phyloP scores from a whole-genome alignment of 371 early-diverging fungal species.

The Conidiobolus incongruus region DNA sequence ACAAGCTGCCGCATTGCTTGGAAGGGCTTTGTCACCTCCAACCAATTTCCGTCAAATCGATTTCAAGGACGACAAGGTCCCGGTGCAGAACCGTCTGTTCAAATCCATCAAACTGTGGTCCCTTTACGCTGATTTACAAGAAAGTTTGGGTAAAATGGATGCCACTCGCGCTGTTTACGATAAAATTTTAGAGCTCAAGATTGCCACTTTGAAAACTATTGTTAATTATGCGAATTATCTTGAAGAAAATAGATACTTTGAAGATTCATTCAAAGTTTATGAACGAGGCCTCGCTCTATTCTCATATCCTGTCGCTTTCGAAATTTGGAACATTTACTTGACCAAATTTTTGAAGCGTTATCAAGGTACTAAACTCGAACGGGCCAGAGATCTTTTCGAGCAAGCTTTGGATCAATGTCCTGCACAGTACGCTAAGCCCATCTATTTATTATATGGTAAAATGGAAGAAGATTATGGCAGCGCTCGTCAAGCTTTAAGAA shows the following conservation, averaged over 20 bases:
- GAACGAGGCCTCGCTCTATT: slow-evolving; percentile 91
- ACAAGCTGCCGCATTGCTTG: slow-evolving; percentile 48
- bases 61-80: slow-evolving; percentile 32
- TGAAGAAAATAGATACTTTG: slow-evolving; percentile 74
- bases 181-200: slow-evolving; percentile 72
- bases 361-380: slow-evolving; percentile 65
- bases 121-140: slow-evolving; percentile 84
- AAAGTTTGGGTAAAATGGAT: slow-evolving; percentile 69
- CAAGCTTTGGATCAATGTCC: slow-evolving; percentile 81
- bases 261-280: slow-evolving; percentile 80
- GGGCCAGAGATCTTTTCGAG: slow-evolving; percentile 88
- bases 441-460: slow-evolving; percentile 82
- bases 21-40: slow-evolving; percentile 47
- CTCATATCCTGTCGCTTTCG: slow-evolving; percentile 89
- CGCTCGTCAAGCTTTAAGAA: slow-evolving; percentile 75
- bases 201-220: slow-evolving; percentile 85
- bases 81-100: slow-evolving; percentile 69
- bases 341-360: slow-evolving; percentile 66
- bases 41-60: slow-evolving; percentile 16
- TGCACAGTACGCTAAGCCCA: slow-evolving; percentile 56
- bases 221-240: slow-evolving; percentile 83
- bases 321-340: slow-evolving; percentile 92
- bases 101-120: slow-evolving; percentile 82
- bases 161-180: slow-evolving; percentile 76
- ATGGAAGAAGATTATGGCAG: slow-evolving; percentile 86